Conservation (phyloP, 441 rosid species). For the Gossypium davidsonii region DNA sequence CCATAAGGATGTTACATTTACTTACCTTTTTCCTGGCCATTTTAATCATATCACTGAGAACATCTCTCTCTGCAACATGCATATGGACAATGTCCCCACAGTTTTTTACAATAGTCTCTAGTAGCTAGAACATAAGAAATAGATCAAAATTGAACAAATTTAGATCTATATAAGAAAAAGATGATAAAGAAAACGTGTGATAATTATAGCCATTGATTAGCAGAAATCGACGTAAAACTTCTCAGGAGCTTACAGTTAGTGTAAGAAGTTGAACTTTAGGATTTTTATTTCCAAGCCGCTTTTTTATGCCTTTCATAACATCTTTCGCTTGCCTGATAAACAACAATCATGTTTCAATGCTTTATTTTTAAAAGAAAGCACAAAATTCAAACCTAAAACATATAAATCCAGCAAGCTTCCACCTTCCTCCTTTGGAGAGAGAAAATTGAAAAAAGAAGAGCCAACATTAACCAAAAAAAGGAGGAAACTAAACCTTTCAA, state of each 20-base stretch:
- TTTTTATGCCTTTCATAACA: conserved; percentile 87
- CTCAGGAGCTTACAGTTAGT: conserved; percentile 63
- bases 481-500: background rate
- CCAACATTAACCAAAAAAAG: background rate
- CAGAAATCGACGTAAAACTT: background rate
- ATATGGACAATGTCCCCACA: conserved; percentile 93
- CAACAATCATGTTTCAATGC: conserved; percentile 17
- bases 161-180: conserved; percentile 1
- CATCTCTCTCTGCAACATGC: conserved; percentile 92
- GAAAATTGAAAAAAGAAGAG: background rate
- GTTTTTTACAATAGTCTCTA: conserved; percentile 94
- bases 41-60: conserved; percentile 92
- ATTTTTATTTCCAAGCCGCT: conserved; percentile 80
- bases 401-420: background rate
- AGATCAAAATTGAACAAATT: conserved; percentile 12
- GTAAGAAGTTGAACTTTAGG: conserved; percentile 91
- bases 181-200: conserved; percentile 8
- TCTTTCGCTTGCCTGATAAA: conserved; percentile 86
- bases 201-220: background rate
- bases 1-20: background rate
- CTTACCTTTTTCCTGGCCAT: conserved; percentile 84
- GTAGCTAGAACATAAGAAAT: conserved; percentile 41
- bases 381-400: background rate
- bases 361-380: conserved; percentile 5
- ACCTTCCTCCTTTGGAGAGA: background rate